These are phyloP conservation scores for Lipomyces yamanashiensis DNA, from an alignment of 805 yeast species.

Conservation along the genomic window DNA sequence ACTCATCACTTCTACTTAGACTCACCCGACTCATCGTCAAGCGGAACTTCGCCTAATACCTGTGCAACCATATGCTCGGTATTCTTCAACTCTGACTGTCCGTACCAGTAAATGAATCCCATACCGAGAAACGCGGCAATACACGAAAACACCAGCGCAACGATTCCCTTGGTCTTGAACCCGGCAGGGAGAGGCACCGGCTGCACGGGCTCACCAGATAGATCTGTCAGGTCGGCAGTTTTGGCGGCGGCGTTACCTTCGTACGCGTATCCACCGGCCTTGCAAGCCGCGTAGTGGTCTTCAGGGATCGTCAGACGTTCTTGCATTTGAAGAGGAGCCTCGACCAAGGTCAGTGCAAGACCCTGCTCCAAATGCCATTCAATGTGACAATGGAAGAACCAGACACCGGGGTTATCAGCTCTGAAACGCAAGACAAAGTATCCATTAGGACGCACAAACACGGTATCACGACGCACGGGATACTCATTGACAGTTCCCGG, in stretches of 20 bases:
- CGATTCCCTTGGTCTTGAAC: constrained; percentile 93
- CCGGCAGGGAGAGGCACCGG: constrained; percentile 71
- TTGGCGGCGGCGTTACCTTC: constrained; percentile 93
- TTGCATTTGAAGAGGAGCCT: constrained; percentile 74
- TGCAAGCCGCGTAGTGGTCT: constrained; percentile 62
- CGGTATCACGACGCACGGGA: constrained; percentile 85
- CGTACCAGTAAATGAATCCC: constrained; percentile 76
- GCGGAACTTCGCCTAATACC: constrained; percentile 52
- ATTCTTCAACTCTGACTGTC: constrained; percentile 78
- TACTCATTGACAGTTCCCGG: constrained; percentile 62
- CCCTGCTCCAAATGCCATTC: constrained; percentile 99
- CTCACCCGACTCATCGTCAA: constrained; percentile 59
- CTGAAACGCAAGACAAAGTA: constrained; percentile 83
- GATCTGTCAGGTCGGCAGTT: constrained; percentile 60
- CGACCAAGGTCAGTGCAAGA: constrained; percentile 76
- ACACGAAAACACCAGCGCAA: constrained; percentile 89
- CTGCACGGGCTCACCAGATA: constrained; percentile 76
- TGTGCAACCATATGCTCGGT: constrained; percentile 66
- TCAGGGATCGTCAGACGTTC: constrained; percentile 62
- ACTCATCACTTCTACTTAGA: constrained; percentile 5
- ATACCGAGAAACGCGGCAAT: constrained; percentile 85
- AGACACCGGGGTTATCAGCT: constrained; percentile 96
- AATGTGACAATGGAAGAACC: constrained; percentile 99
- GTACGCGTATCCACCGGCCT: constrained; percentile 54
- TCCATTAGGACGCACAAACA: constrained; percentile 80